Base-by-base conservation (phyloP, 2,329 filamentous ascomycete genomes). In the Colletotrichum sp. region DNA sequence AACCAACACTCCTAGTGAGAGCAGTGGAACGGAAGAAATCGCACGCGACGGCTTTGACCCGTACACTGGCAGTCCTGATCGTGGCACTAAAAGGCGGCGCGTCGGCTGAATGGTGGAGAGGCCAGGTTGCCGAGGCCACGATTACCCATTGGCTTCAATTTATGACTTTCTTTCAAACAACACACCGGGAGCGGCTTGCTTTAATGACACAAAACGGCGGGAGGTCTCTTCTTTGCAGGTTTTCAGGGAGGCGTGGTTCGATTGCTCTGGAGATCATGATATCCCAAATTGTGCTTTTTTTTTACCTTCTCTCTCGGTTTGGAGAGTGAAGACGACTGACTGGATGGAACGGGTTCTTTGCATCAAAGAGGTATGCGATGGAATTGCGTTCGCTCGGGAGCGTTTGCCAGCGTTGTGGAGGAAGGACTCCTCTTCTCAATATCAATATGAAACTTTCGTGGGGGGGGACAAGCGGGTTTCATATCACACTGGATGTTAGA, bases 21-120 rank as follows among this genome's bases (percentile, higher is more conserved):
- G 88, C 13, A 85, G 85, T 1, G 85, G 83, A 4, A 90, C 88
- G 1, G 89, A 91, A 78, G 89, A 91, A 80, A 88, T 90, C 24
- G 79, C 80, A 18, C 83, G 87, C 13, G 83, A 87, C 10, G 88
- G 89, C 26, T 66, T 88, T 21, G 82, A 78, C 24, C 80, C 78
- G 3, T 26, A 79, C 38, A 76, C 78, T n/a, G 78, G 65, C 16
- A 82, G 78, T 28, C 79, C 81, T 1, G 77, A 78, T 62, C 80
- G 80, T 32, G 82, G 81, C 34, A 78, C 77, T 15, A 88, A 88
- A 80, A 81, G 86, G 28, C 82, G 86, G 34, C 84, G 86, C 9
- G 76, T 86, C 55, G 81, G 52, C 36, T 76, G 28, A 75, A 12
- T 3, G 36, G 10, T 60, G 43, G 32, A 28, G 21, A 58, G 13